Conservation (phyloP, 768 basidiomycete genomes). For the Cubamyces sp. region DNA sequence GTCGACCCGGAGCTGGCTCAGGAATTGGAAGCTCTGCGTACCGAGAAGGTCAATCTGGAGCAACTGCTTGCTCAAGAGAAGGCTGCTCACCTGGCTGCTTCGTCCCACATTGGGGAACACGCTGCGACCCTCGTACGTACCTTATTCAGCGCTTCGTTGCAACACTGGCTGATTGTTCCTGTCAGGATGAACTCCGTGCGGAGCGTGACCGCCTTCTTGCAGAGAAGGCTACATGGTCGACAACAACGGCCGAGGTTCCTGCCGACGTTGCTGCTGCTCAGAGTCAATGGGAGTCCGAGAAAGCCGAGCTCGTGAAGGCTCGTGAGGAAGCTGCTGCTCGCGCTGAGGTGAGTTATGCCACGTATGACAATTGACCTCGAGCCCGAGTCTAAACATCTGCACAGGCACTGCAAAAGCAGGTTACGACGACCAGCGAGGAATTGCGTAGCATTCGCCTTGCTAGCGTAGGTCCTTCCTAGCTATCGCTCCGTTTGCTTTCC, state of each 20-base stretch:
- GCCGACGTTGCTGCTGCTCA: slow-evolving; percentile 35
- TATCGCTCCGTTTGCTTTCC: not conserved
- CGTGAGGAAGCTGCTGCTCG: slow-evolving; percentile 64
- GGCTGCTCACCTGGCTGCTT: slow-evolving; percentile 26
- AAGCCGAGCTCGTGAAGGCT: slow-evolving; percentile 55
- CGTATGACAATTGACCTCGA: not conserved
- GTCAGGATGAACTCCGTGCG: slow-evolving; percentile 53
- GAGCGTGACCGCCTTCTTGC: slow-evolving; percentile 66
- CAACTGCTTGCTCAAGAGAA: slow-evolving; percentile 44
- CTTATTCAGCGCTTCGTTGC: not conserved
- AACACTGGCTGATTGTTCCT: not conserved
- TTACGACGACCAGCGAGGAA: slow-evolving; percentile 30
- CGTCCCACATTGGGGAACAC: slow-evolving; percentile 27
- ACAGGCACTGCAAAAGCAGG: slow-evolving; percentile 31
- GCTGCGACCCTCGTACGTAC: slow-evolving; percentile 40
- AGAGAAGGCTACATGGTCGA: slow-evolving; percentile 55
- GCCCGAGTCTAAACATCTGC: not conserved
- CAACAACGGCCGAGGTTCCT: slow-evolving; percentile 28
- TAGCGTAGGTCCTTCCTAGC: slow-evolving; percentile 25
- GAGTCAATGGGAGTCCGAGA: slow-evolving; percentile 60
- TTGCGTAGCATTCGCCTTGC: slow-evolving; percentile 28
- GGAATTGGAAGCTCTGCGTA: slow-evolving; percentile 41
- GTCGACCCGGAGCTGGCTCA: slow-evolving; percentile 33
- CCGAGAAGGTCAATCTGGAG: slow-evolving; percentile 45
- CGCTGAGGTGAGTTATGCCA: slow-evolving; percentile 50